Conservation (phyloP, 2,329 filamentous ascomycete genomes). For the Venturia aucupariae region DNA sequence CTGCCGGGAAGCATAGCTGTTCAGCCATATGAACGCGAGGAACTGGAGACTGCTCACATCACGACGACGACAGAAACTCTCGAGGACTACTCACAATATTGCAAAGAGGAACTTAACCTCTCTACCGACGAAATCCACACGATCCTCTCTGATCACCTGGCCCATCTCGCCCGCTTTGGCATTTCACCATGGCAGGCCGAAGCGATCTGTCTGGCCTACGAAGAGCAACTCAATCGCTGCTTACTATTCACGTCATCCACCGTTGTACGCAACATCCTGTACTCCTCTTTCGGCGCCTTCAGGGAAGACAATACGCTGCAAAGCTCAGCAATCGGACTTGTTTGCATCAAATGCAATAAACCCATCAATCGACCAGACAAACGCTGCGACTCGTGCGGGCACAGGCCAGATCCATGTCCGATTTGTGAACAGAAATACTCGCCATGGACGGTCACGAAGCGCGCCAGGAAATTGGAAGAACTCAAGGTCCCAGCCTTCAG, state of each 20-base stretch:
- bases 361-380: slow-evolving; percentile 44
- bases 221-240: slow-evolving; percentile 42
- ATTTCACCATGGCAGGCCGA: slow-evolving; percentile 45
- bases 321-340: slow-evolving; percentile 44
- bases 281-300: slow-evolving; percentile 45
- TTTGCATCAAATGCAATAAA: slow-evolving; percentile 48
- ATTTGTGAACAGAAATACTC: slow-evolving; percentile 37
- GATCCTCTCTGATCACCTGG: slow-evolving; percentile 32
- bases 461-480: slow-evolving; percentile 23
- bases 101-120: slow-evolving; percentile 7
- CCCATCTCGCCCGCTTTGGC: slow-evolving; percentile 33
- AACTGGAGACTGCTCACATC: background rate
- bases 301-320: slow-evolving; percentile 42
- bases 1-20: slow-evolving; percentile 8
- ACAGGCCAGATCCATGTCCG: slow-evolving; percentile 33
- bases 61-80: slow-evolving; percentile 6
- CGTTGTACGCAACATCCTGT: slow-evolving; percentile 45
- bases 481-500: background rate
- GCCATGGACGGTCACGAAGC: slow-evolving; percentile 28
- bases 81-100: slow-evolving; percentile 9
- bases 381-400: slow-evolving; percentile 44
- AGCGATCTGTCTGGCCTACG: slow-evolving; percentile 47
- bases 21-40: background rate
- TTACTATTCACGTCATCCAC: slow-evolving; percentile 44
- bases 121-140: slow-evolving; percentile 24